Percentiles rank a stretch among this genome's conserved stretches.
Evolutionary conservation across 495 filamentous ascomycete species (phyloP).

Genomic region (Daldinia bambusicola): DNA sequence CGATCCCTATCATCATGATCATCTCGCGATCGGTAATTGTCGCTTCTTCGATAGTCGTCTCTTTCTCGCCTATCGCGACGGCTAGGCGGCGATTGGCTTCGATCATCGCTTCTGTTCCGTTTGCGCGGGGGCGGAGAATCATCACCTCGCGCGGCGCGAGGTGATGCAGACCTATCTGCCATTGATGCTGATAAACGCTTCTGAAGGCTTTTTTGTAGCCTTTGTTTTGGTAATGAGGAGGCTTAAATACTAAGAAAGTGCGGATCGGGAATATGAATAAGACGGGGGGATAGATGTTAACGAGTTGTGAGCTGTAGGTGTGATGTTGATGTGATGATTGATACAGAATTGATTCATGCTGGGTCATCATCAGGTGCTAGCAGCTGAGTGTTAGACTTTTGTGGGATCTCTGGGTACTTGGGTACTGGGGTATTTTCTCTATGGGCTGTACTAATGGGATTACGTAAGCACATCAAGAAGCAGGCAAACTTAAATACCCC

Average conservation of each 20-base stretch:
- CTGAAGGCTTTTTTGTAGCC: not conserved
- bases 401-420: no score
- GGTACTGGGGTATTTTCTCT: no score
- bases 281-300: no score
- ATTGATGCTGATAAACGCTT: slow-evolving; percentile 14
- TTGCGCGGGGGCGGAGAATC: slow-evolving; percentile 42
- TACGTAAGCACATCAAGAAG: no score
- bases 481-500: no score
- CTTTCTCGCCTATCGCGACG: slow-evolving; percentile 29
- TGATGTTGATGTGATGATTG: no score
- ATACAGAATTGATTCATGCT: no score
- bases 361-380: no score
- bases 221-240: not conserved
- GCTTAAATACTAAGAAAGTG: not conserved
- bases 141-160: slow-evolving; percentile 37
- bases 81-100: slow-evolving; percentile 46
- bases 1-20: slow-evolving; percentile 32
- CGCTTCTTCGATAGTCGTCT: slow-evolving; percentile 37
- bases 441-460: no score
- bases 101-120: slow-evolving; percentile 37
- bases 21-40: slow-evolving; percentile 43
- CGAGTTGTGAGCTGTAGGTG: no score
- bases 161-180: slow-evolving; percentile 42
- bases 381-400: no score
- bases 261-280: no score